Base-by-base conservation (phyloP, 305 asterid species). In the Plantago coronopus region DNA sequence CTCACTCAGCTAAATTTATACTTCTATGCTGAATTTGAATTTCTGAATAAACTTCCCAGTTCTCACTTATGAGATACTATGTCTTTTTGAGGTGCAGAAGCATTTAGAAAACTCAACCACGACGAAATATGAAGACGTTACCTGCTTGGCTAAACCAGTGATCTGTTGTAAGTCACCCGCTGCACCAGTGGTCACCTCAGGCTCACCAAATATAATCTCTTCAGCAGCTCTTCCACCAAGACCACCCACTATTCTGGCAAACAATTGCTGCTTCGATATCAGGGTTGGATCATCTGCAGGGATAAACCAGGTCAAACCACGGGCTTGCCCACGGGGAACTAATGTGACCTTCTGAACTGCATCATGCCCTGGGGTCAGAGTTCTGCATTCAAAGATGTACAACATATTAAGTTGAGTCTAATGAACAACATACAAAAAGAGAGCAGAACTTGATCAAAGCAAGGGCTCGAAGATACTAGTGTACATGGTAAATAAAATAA, bases 181-280 rank as follows among this genome's bases (percentile, higher is more conserved):
- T 47, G 97, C 95, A 69, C 97, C 95, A 4, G 97, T 88, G 18
- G 97, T 88, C 61, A 91, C 88, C 81, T 88, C 97, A 5, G 95
- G 78, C 76, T 81, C 95, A 12, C 97, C 96, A 69, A 91, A 91
- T 69, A 88, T 88, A 68, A 91, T 69, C 79, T 83, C 96, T 74
- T 91, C 96, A 1, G 97, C 94, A 70, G 97, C 97, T 75, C 97
- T 79, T 75, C 97, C 97, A 61, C 96, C 97, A n/a, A 90, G 96
- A 25, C 95, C 97, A 43, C 96, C 97, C 49, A 91, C 96, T 61
- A 91, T 83, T 80, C 97, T 74, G 40, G 96, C 97, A 63, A 80
- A 88, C 43, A 91, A 83, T 72, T 88, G 97, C 71, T 82, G 97
- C 77, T 84, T 89, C 29, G 95, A 89, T 65, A 89, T 89, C 78